These are phyloP conservation scores for Trichoderma harzianum DNA, from an alignment of 2,329 filamentous ascomycete species.

Conservation along the genomic window DNA sequence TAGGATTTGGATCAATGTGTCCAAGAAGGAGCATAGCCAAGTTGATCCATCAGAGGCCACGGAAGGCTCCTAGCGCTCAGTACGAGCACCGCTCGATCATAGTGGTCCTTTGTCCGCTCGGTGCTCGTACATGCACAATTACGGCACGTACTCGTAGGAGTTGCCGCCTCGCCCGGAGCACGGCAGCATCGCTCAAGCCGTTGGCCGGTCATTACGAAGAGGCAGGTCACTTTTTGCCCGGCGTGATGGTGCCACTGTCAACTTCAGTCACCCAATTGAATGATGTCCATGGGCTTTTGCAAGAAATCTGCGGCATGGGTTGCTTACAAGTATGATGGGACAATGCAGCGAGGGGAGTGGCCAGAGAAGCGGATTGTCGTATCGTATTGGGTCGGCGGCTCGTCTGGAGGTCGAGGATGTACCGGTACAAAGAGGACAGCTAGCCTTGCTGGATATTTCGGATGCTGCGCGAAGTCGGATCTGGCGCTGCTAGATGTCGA, in stretches of 20 bases:
- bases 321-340: slow-evolving; percentile 10
- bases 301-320: slow-evolving; percentile 12
- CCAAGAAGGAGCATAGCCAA: background rate
- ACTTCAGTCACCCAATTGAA: slow-evolving; percentile 6
- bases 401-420: background rate
- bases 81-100: background rate
- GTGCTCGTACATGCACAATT: background rate
- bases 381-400: background rate
- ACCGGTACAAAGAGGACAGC: background rate
- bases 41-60: background rate
- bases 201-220: slow-evolving; percentile 12
- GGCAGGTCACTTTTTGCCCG: slow-evolving; percentile 1
- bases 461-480: slow-evolving; percentile 14
- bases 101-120: background rate
- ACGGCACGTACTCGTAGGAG: background rate
- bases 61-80: background rate
- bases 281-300: slow-evolving; percentile 2
- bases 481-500: slow-evolving; percentile 14
- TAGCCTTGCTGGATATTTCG: background rate
- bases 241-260: slow-evolving; percentile 15
- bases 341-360: slow-evolving; percentile 8
- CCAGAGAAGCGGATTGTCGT: background rate
- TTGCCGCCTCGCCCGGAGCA: slow-evolving; percentile 11
- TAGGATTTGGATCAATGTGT: background rate
- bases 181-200: slow-evolving; percentile 10